Evolutionary conservation across 2,329 filamentous ascomycete species (phyloP).

Genomic region (Clarireedia homoeocarpa): DNA sequence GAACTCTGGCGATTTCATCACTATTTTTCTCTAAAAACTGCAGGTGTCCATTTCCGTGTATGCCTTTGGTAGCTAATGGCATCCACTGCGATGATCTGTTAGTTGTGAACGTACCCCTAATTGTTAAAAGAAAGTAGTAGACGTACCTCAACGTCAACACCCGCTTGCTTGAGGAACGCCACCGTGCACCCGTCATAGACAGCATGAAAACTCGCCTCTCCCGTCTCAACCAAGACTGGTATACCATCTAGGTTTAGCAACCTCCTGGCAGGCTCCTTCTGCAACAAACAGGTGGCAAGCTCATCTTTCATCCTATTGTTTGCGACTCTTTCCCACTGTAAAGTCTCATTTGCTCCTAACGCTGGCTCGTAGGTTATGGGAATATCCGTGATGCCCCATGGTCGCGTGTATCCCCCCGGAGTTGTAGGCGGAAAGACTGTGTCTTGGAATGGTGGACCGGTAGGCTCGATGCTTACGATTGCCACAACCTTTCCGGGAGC

Average conservation of each 20-base stretch:
- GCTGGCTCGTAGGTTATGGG: slow-evolving; percentile 35
- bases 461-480: slow-evolving; percentile 39
- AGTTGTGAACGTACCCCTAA: no score
- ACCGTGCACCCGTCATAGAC: slow-evolving; percentile 39
- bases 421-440: slow-evolving; percentile 11
- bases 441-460: slow-evolving; percentile 40
- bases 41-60: slow-evolving; percentile 41
- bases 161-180: slow-evolving; percentile 37
- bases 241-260: slow-evolving; percentile 31
- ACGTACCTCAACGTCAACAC: slow-evolving; percentile 23
- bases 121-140: no score
- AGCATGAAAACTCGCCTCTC: slow-evolving; percentile 38
- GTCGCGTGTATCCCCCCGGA: slow-evolving; percentile 24
- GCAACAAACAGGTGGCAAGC: slow-evolving; percentile 25
- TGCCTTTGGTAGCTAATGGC: slow-evolving; percentile 32
- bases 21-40: slow-evolving; percentile 43
- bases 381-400: slow-evolving; percentile 42
- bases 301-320: not conserved
- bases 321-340: not conserved
- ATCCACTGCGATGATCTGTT: slow-evolving; percentile 25
- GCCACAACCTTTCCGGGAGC: slow-evolving; percentile 35
- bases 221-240: slow-evolving; percentile 35
- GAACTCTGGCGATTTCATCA: slow-evolving; percentile 30
- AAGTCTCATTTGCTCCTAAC: not conserved
- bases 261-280: slow-evolving; percentile 31